phyloP scores from a whole-genome alignment of 495 filamentous ascomycete genomes.

The Xylaria acuta region DNA sequence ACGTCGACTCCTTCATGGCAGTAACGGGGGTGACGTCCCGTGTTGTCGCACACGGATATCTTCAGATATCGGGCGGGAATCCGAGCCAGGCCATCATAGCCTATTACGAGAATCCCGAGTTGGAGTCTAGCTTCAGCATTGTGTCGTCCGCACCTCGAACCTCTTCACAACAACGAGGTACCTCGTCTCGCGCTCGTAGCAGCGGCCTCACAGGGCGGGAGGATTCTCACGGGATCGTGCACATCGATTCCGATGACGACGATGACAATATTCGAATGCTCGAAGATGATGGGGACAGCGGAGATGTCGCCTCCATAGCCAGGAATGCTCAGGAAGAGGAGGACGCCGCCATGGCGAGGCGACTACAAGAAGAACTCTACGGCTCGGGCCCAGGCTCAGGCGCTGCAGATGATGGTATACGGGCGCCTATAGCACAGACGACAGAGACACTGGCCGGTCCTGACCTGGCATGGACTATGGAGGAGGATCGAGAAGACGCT shows the following conservation, averaged over 20 bases:
- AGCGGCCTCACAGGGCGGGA: slow-evolving; percentile 47
- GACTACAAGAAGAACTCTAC: slow-evolving; percentile 92
- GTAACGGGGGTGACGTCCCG: slow-evolving; percentile 70
- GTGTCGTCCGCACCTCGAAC: slow-evolving; percentile 44
- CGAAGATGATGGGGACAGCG: slow-evolving; percentile 39
- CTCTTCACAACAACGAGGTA: slow-evolving; percentile 28
- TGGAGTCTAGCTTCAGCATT: slow-evolving; percentile 53
- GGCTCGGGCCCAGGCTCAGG: slow-evolving; percentile 47
- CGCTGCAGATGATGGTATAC: slow-evolving; percentile 64
- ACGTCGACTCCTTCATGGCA: slow-evolving; percentile 62
- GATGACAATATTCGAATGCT: slow-evolving; percentile 46
- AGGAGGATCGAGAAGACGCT: slow-evolving; percentile 64
- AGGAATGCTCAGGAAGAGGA: slow-evolving; percentile 68
- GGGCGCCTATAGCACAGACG: slow-evolving; percentile 89
- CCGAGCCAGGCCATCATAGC: slow-evolving; percentile 86
- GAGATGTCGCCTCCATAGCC: slow-evolving; percentile 46
- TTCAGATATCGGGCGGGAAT: slow-evolving; percentile 81
- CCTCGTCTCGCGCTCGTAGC: slow-evolving; percentile 33
- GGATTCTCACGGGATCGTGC: slow-evolving; percentile 67
- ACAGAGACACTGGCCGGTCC: slow-evolving; percentile 90
- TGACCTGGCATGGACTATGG: slow-evolving; percentile 44
- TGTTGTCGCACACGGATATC: slow-evolving; percentile 72
- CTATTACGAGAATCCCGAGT: slow-evolving; percentile 83
- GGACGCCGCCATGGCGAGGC: slow-evolving; percentile 90
- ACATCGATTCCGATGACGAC: slow-evolving; percentile 72